Evolutionary conservation across 2,329 filamentous ascomycete species (phyloP).

Genomic region (Alternaria novae-zelandiae): DNA sequence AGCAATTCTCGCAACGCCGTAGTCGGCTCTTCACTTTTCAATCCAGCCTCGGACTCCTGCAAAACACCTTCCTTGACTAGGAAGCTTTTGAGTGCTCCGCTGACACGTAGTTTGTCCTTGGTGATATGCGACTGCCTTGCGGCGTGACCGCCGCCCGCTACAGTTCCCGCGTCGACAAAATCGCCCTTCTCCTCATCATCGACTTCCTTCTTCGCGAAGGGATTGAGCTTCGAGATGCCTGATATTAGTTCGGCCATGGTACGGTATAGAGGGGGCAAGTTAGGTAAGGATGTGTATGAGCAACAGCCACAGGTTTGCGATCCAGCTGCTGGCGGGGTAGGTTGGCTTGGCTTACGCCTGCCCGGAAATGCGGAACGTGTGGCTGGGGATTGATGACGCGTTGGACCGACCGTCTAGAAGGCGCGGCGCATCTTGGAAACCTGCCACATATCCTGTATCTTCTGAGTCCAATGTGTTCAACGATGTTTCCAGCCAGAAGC

Average conservation of each 20-base stretch:
- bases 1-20: slow-evolving; percentile 60
- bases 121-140: slow-evolving; percentile 57
- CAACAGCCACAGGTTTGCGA: slow-evolving; percentile 6
- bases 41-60: slow-evolving; percentile 54
- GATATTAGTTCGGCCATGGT: slow-evolving; percentile 45
- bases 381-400: background rate
- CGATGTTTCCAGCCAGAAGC: background rate
- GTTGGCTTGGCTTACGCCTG: slow-evolving; percentile 10
- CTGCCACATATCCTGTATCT: background rate
- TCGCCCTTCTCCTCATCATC: slow-evolving; percentile 63
- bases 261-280: background rate
- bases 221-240: slow-evolving; percentile 42
- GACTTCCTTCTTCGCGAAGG: slow-evolving; percentile 40
- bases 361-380: slow-evolving; percentile 2
- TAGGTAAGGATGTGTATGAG: slow-evolving; percentile 1
- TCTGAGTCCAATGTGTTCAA: background rate
- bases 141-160: slow-evolving; percentile 67
- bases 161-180: slow-evolving; percentile 54
- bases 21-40: slow-evolving; percentile 55
- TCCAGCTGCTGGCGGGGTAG: slow-evolving; percentile 9
- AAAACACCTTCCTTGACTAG: slow-evolving; percentile 62
- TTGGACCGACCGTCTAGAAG: background rate
- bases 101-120: slow-evolving; percentile 64
- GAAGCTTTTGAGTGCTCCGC: slow-evolving; percentile 63
- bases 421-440: background rate